Percentiles rank a stretch among this genome's conserved stretches.
Evolutionary conservation across 1,284 basidiomycete genomes (phyloP).

Genomic region (Cystobasidium slooffiae): DNA sequence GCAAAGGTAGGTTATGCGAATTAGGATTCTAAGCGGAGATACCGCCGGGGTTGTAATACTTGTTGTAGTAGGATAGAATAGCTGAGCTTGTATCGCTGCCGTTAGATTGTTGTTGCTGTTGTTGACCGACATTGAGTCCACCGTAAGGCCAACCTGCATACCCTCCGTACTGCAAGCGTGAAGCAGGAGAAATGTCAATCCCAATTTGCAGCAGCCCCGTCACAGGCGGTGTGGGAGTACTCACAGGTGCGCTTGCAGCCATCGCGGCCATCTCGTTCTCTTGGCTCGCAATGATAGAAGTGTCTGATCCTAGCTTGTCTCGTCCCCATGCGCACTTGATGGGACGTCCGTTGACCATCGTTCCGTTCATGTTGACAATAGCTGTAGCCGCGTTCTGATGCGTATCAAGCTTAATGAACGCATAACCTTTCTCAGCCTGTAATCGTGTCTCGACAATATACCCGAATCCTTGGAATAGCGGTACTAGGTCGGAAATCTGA

Average conservation of each 20-base stretch:
- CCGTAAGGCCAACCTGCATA: conserved; percentile 41
- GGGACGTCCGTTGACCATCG: conserved; percentile 91
- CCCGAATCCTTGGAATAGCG: conserved; percentile 94
- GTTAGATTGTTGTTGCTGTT: not conserved
- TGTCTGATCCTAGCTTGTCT: conserved; percentile 68
- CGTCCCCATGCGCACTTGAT: conserved; percentile 99
- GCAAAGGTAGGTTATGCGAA: not conserved
- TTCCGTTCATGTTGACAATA: conserved; percentile 91
- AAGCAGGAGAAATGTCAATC: not conserved
- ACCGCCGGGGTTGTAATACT: conserved; percentile 26
- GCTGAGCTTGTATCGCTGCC: not conserved
- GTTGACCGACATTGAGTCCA: not conserved
- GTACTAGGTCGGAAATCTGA: conserved; percentile 92
- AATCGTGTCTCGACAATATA: conserved; percentile 97
- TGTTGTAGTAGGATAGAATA: conserved; percentile 18
- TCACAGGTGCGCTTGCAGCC: not conserved
- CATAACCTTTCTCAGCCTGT: conserved; percentile 97
- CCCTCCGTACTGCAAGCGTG: conserved; percentile 5
- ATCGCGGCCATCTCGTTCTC: conserved; percentile 23
- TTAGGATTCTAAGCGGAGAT: not conserved
- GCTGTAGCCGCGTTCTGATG: conserved; percentile 97
- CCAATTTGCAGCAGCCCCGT: not conserved
- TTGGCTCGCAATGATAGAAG: conserved; percentile 35
- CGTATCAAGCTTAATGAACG: conserved; percentile 96
- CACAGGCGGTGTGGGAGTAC: not conserved